These are phyloP conservation scores for Exophiala bonariae DNA, from an alignment of 2,329 filamentous ascomycete species.

Conservation along the genomic window DNA sequence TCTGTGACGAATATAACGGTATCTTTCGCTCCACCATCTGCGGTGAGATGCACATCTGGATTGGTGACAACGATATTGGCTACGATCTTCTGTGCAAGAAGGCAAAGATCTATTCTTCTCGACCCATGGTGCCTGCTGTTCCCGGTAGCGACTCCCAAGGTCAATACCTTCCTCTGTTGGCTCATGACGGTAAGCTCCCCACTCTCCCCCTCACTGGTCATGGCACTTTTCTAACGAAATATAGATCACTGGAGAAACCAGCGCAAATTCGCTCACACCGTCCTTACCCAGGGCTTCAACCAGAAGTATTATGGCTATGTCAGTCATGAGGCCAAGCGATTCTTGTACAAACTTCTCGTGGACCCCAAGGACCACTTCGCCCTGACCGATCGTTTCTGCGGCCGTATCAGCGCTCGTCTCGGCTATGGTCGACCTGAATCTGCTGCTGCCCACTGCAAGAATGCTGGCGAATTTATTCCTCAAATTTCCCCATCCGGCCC, in stretches of 20 bases:
- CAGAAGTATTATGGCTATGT: slow-evolving; percentile 30
- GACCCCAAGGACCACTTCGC: slow-evolving; percentile 31
- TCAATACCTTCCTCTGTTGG: slow-evolving; percentile 30
- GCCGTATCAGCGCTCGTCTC: slow-evolving; percentile 27
- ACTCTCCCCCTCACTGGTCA: too few relatives aligned
- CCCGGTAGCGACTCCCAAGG: slow-evolving; percentile 29
- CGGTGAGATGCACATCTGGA: slow-evolving; percentile 31
- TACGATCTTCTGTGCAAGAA: slow-evolving; percentile 31
- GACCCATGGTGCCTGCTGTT: slow-evolving; percentile 29
- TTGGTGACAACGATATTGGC: slow-evolving; percentile 27
- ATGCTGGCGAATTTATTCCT: slow-evolving; percentile 30
- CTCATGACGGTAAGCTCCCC: slow-evolving; percentile 25
- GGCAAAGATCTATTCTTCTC: slow-evolving; percentile 30
- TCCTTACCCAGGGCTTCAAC: slow-evolving; percentile 30
- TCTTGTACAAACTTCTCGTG: slow-evolving; percentile 29
- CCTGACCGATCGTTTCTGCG: slow-evolving; percentile 29
- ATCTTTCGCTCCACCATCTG: slow-evolving; percentile 30
- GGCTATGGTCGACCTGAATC: slow-evolving; percentile 28
- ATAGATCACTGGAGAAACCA: slow-evolving; percentile 30
- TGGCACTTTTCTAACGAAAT: too few relatives aligned
- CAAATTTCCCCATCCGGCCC: slow-evolving; percentile 31
- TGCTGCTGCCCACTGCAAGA: slow-evolving; percentile 29
- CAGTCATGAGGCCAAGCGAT: slow-evolving; percentile 29
- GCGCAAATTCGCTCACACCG: slow-evolving; percentile 31
- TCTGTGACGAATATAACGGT: slow-evolving; percentile 27